Evolutionary conservation across 805 yeast species (phyloP).

Genomic region (Candida taoyuanica): DNA sequence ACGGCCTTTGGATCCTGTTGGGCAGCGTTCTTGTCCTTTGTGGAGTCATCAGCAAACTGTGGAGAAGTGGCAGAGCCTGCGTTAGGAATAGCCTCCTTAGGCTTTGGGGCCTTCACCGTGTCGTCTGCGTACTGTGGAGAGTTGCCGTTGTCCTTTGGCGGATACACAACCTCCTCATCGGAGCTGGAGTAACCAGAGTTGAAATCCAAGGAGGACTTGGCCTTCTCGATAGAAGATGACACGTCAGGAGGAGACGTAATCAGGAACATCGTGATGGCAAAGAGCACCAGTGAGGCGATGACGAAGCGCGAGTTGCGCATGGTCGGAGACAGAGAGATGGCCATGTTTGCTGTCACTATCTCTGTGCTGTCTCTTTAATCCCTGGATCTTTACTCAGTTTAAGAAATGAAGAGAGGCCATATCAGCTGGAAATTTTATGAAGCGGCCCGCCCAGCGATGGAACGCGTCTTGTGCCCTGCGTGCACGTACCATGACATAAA

Average conservation of each 20-base stretch:
- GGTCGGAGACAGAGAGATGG: conserved; percentile 9
- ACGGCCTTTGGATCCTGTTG: conserved; percentile 23
- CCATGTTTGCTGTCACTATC: conserved; percentile 1
- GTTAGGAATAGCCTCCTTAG: conserved; percentile 12
- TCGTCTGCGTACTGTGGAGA: conserved; percentile 29
- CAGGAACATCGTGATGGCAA: conserved; percentile 47
- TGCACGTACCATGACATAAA: too few relatives aligned
- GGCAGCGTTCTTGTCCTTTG: conserved; percentile 7
- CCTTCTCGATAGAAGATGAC: conserved; percentile 30
- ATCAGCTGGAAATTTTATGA: too few relatives aligned
- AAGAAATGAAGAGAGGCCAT: too few relatives aligned
- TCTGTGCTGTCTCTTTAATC: too few relatives aligned
- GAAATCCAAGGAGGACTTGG: conserved; percentile 17
- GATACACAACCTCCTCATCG: conserved; percentile 7
- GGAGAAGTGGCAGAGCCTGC: conserved; percentile 16
- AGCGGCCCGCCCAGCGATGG: too few relatives aligned
- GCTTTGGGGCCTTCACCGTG: conserved; percentile 10
- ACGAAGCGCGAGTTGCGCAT: conserved; percentile 49
- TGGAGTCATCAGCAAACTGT: conserved; percentile 23
- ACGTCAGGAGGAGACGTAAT: conserved; percentile 40
- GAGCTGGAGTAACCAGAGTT: conserved; percentile 2
- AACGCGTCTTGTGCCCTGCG: too few relatives aligned
- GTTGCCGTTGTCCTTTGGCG: conserved; percentile 14
- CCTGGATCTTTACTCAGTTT: too few relatives aligned
- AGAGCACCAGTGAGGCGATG: conserved; percentile 45